These are phyloP conservation scores for Houttuynia cordata DNA, from an alignment of 164 flowering plant species.

Conservation along the genomic window DNA sequence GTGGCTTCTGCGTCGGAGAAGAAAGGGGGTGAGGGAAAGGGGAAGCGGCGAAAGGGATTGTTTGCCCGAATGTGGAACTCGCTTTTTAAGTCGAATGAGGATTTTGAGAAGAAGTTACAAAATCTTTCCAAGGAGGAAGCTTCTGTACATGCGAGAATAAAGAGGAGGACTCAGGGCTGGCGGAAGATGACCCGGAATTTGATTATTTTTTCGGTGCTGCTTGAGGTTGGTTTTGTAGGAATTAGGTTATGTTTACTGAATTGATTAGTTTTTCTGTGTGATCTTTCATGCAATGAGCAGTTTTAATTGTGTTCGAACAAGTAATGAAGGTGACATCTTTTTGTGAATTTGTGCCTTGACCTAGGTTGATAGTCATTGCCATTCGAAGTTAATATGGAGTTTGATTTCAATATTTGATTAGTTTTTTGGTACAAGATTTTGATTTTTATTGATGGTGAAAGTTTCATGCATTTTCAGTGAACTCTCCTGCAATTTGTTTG, in stretches of 20 bases:
- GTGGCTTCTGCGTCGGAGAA: not conserved
- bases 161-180: slow-evolving; percentile 45
- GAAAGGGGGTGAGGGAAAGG: slow-evolving; percentile 1
- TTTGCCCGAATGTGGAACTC: slow-evolving; percentile 62
- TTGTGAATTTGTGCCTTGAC: not conserved
- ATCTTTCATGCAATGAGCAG: too few species aligned
- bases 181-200: slow-evolving; percentile 39
- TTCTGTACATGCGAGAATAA: slow-evolving; percentile 45
- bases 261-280: not conserved
- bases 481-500: too few species aligned
- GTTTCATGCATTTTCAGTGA: too few species aligned
- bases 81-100: slow-evolving; percentile 51
- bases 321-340: not conserved
- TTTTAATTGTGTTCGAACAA: not conserved
- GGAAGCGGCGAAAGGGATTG: slow-evolving; percentile 26
- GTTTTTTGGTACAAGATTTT: too few species aligned
- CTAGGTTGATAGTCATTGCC: not conserved
- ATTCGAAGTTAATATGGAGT: not conserved
- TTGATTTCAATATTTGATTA: too few species aligned
- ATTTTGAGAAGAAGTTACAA: slow-evolving; percentile 76
- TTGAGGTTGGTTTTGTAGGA: slow-evolving; percentile 39
- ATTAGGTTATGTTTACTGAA: not conserved
- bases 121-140: slow-evolving; percentile 80
- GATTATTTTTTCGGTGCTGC: slow-evolving; percentile 43
- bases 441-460: too few species aligned